Percentiles rank a stretch among this genome's conserved stretches.
These are phyloP conservation scores for Malbranchea cinnamomea DNA, from an alignment of 2,329 filamentous ascomycete genomes.

Conservation along the genomic window DNA sequence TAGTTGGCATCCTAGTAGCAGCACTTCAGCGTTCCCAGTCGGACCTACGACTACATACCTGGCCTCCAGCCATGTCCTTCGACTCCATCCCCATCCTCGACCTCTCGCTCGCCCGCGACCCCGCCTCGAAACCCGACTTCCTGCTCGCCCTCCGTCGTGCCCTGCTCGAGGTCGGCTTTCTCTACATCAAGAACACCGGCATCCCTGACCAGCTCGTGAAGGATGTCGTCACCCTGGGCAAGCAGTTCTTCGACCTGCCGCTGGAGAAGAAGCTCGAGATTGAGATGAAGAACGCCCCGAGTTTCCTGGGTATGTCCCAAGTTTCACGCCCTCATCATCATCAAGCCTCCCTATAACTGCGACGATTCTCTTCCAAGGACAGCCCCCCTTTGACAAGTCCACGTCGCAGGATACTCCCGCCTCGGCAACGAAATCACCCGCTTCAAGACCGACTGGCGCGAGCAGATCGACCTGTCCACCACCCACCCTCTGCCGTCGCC, in stretches of 20 bases:
- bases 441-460: constrained; percentile 60
- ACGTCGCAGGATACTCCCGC: constrained; percentile 22
- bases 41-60: too few relatives aligned
- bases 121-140: constrained; percentile 56
- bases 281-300: constrained; percentile 59
- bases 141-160: constrained; percentile 57
- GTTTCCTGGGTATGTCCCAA: constrained; percentile 53
- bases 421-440: constrained; percentile 52
- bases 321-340: constrained; percentile 31
- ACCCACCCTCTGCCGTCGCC: constrained; percentile 52
- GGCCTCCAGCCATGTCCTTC: constrained; percentile 65
- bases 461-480: constrained; percentile 77
- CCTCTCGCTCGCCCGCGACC: constrained; percentile 48
- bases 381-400: neutral
- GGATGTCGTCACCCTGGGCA: constrained; percentile 52
- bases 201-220: constrained; percentile 51
- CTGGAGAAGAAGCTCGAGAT: constrained; percentile 59
- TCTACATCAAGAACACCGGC: constrained; percentile 70
- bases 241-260: constrained; percentile 62
- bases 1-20: too few relatives aligned
- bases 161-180: constrained; percentile 72
- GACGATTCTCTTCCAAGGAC: neutral
- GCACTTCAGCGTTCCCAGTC: too few relatives aligned
- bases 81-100: constrained; percentile 64
- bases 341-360: neutral